Conservation (phyloP, 179 eudicot genomes). For the Silene coronaria region DNA sequence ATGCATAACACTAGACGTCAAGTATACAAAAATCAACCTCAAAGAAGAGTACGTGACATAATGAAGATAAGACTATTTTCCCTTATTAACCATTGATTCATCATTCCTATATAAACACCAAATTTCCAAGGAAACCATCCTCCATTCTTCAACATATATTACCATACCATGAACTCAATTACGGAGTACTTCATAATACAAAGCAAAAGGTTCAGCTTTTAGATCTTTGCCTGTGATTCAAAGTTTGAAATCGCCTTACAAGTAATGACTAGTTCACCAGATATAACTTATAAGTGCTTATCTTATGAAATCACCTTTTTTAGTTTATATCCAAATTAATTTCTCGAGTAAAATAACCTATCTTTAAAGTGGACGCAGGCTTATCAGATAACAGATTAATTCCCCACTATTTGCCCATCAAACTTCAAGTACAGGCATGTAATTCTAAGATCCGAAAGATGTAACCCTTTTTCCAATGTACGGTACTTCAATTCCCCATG, state of each 20-base stretch:
- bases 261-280: background rate
- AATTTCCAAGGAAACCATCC: background rate
- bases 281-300: no score
- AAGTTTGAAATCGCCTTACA: background rate
- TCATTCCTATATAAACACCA: background rate
- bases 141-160: background rate
- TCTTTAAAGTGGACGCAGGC: slow-evolving; percentile 11
- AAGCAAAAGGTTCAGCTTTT: background rate
- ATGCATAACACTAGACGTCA: background rate
- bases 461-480: slow-evolving; percentile 16
- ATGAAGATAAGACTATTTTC: background rate
- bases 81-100: background rate
- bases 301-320: background rate
- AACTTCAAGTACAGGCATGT: background rate
- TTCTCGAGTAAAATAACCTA: background rate
- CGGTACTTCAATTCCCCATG: slow-evolving; percentile 22
- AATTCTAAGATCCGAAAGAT: slow-evolving; percentile 6
- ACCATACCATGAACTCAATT: background rate
- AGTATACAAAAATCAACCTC: background rate
- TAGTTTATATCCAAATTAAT: background rate
- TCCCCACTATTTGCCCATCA: background rate
- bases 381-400: background rate
- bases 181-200: background rate
- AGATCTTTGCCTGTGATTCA: background rate
- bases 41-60: no score